Evolutionary conservation across 257 asterid species (phyloP), one percentile per base, ranked within the genome.

Genomic region (Coffea eugenioides): DNA sequence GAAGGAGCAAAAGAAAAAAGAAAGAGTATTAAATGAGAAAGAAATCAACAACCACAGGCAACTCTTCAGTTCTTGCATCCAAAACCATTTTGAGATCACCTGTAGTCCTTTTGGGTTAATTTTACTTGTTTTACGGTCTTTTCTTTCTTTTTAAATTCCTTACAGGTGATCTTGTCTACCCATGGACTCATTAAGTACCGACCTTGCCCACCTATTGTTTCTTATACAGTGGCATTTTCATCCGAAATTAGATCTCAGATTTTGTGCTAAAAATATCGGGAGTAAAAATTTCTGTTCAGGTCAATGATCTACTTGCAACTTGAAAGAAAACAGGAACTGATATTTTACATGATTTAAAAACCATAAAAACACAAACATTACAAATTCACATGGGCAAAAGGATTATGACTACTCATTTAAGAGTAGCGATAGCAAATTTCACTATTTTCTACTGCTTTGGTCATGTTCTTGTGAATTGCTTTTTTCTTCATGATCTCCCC

Each of bases 391-490:
- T 16, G 15, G 18, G 15, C 57, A 52, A 75, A 75, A n/a, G 70
- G 64, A 57, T 0, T 3, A 57, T 39, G 56, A 36, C 64, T 34
- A 36, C 61, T 16, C 23, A 75, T 20, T 18, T 56, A 48, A 39
- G 69, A n/a, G 46, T 59, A 41, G 48, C 14, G 14, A 49, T 48
- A 10, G 62, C 10, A 20, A 56, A 20, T 73, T 73, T 12, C 25
- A 49, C 20, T 31, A 27, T 1, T 43, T 46, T 23, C 75, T 45
- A 14, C 51, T n/a, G 23, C 10, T 10, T 62, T 61, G 49, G 43
- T 39, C 71, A 62, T 62, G n/a, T n/a, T 65, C 79, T 66, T 80
- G 15, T 66, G 15, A 14, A 67, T 54, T 36, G 51, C 59, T 21
- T 34, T 71, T 61, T 59, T 73, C 69, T 65, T 23, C 16, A 36